These are phyloP conservation scores for Diutina pseudorugosa DNA, from an alignment of 1,139 yeast species.

Conservation along the genomic window DNA sequence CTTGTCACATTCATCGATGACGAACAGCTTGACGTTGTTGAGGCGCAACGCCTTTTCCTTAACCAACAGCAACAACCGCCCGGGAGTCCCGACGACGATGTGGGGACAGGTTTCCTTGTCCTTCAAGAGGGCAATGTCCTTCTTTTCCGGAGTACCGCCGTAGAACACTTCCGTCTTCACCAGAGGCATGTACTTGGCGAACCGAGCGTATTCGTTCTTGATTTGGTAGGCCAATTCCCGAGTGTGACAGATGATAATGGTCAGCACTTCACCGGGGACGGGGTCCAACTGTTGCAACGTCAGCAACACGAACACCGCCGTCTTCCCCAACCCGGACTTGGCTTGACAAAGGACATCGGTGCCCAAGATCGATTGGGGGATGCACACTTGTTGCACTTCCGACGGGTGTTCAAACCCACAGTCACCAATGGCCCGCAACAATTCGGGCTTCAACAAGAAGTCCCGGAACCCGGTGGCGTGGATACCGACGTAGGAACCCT, in stretches of 20 bases:
- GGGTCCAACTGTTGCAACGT: conserved; percentile 97
- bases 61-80: conserved; percentile 89
- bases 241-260: conserved; percentile 92
- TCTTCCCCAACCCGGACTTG: conserved; percentile 98
- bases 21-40: conserved; percentile 86
- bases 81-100: conserved; percentile 96
- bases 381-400: conserved; percentile 98
- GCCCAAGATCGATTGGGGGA: conserved; percentile 96
- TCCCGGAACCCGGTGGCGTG: conserved; percentile 99
- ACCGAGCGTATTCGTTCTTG: conserved; percentile 93
- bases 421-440: conserved; percentile 94
- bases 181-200: conserved; percentile 97
- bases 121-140: conserved; percentile 81
- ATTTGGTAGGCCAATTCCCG: conserved; percentile 98
- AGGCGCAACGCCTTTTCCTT: conserved; percentile 84
- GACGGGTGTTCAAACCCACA: conserved; percentile 99
- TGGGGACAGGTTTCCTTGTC: conserved; percentile 94
- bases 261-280: conserved; percentile 91
- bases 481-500: conserved; percentile 96
- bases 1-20: conserved; percentile 97
- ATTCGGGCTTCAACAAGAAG: conserved; percentile 90
- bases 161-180: conserved; percentile 94
- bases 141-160: conserved; percentile 86
- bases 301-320: conserved; percentile 93
- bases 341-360: conserved; percentile 98